Evolutionary conservation across 2,329 filamentous ascomycete species (phyloP).

Genomic region (Aspergillus fructus): DNA sequence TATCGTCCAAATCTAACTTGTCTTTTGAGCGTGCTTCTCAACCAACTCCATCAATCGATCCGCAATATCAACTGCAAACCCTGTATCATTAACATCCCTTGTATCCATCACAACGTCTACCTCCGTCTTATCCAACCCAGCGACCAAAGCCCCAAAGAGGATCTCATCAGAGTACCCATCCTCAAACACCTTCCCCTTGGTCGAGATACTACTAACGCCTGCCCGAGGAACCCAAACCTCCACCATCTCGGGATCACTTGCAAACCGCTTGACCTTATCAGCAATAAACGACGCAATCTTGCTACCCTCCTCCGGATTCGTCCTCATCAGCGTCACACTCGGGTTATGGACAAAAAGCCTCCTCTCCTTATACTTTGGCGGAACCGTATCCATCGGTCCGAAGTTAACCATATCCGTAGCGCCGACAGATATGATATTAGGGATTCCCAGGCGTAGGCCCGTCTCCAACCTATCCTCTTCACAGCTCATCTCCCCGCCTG

Average conservation of each 20-base stretch:
- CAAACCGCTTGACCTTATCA: slow-evolving; percentile 47
- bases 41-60: slow-evolving; percentile 1
- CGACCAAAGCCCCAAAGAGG: slow-evolving; percentile 49
- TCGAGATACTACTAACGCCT: slow-evolving; percentile 63
- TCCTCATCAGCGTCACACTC: slow-evolving; percentile 65
- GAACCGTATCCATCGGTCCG: slow-evolving; percentile 56
- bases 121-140: slow-evolving; percentile 49
- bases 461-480: slow-evolving; percentile 58
- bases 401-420: slow-evolving; percentile 66
- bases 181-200: slow-evolving; percentile 54
- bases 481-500: slow-evolving; percentile 63
- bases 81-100: slow-evolving; percentile 29
- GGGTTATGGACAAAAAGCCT: slow-evolving; percentile 64
- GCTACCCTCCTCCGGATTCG: slow-evolving; percentile 56
- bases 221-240: slow-evolving; percentile 61
- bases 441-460: slow-evolving; percentile 58
- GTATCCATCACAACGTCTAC: slow-evolving; percentile 53
- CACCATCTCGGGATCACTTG: slow-evolving; percentile 43
- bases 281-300: slow-evolving; percentile 58
- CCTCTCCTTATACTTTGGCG: slow-evolving; percentile 52
- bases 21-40: neutral
- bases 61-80: slow-evolving; percentile 24
- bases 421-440: slow-evolving; percentile 56
- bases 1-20: neutral
- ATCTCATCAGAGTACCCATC: slow-evolving; percentile 49